Evolutionary conservation across 345 rosid genomes (phyloP), one percentile per base, ranked within the genome.

Genomic region (Streptanthus diversifolius): DNA sequence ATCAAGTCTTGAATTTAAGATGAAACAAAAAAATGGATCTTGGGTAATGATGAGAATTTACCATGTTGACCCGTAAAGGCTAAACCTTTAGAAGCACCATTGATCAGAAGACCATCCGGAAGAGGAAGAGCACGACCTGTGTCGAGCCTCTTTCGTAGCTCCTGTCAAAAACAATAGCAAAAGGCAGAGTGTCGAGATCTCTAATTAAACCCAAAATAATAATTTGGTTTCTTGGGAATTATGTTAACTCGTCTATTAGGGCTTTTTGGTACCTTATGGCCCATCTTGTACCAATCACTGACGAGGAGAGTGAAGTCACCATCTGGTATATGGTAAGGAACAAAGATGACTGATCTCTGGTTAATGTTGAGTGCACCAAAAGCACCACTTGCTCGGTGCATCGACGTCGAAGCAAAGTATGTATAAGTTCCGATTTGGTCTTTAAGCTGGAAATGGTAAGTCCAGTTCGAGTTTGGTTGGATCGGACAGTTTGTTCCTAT

Each of bases 21-120:
- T 10, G 7, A 18, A 17, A 45, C 3, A 45, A 30, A 57, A 9
- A 22, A 13, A 4, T 14, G 4, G 21, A 29, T 71, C 8, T 15
- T 25, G 59, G 15, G n/a, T 48, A 21, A 48, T 61, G 9, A 71
- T 61, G 30, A 61, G 35, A 7, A 61, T 19, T 39, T 79, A 86
- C 93, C 96, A 80, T 68, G 70, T 75, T 81, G 66, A 63, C 90
- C 87, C 0, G 83, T 84, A 78, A 85, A 80, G 18, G 14, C 51
- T 21, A 66, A 44, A 14, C 72, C 74, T 33, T 57, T 65, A 8
- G 75, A 53, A 13, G 15, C 76, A 36, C 98, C 96, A 72, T 90
- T 92, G 15, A 88, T 87, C n/a, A 90, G 90, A 80, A 92, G 82
- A 52, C 77, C 86, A 56, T 86, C 88, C 0, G 95, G 90, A 36